Conservation (phyloP, 352 stramenopile genomes). For the Phytophthora brassicae region DNA sequence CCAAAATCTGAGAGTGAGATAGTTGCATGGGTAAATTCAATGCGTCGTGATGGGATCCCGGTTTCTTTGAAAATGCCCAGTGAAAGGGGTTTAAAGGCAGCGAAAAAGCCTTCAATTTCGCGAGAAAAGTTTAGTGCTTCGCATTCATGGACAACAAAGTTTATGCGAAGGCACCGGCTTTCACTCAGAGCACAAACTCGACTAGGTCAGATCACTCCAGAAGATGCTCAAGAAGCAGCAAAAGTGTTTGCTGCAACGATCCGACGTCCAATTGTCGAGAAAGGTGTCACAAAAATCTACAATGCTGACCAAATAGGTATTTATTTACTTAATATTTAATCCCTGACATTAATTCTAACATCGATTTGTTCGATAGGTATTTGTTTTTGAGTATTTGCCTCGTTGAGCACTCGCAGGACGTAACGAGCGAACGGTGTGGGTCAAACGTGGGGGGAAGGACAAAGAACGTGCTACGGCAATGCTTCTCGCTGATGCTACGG, state of each 20-base stretch:
- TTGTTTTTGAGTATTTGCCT: not conserved
- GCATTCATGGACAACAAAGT: too few relatives aligned
- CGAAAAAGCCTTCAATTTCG: too few relatives aligned
- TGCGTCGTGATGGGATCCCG: too few relatives aligned
- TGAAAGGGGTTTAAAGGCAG: too few relatives aligned
- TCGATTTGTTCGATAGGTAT: not conserved
- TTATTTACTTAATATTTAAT: not conserved
- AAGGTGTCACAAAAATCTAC: constrained; percentile 1
- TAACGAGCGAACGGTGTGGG: not conserved
- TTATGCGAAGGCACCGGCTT: too few relatives aligned
- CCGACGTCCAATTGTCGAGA: constrained; percentile 1
- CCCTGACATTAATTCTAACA: not conserved
- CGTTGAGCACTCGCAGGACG: not conserved
- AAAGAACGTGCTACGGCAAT: not conserved
- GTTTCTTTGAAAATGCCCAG: too few relatives aligned
- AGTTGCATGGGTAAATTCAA: too few relatives aligned
- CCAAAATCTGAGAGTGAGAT: too few relatives aligned
- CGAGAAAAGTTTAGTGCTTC: too few relatives aligned
- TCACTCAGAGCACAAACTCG: too few relatives aligned
- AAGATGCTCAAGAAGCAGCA: not conserved
- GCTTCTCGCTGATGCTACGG: not conserved
- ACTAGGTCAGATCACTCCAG: not conserved
- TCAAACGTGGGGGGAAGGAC: not conserved
- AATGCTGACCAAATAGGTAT: constrained; percentile 10
- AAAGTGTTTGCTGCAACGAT: not conserved